phyloP scores from a whole-genome alignment of 148 eudicot species.

The Rhododendron ferrugineum region DNA sequence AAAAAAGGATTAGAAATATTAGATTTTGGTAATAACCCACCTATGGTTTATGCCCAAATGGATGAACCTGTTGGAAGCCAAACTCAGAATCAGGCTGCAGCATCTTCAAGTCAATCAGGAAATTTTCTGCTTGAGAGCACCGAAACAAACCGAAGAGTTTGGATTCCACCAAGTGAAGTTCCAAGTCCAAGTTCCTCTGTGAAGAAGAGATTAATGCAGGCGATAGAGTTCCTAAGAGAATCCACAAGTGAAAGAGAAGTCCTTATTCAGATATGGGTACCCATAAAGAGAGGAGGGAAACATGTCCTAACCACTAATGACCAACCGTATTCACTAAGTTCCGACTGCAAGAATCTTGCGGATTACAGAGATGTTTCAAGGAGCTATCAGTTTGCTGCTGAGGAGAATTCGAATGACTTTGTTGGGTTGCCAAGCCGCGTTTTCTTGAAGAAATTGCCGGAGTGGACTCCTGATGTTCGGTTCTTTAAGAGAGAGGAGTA shows the following conservation, averaged over 20 bases:
- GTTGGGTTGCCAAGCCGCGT: constrained; percentile 68
- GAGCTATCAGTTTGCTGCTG: constrained; percentile 51
- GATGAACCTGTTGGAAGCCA: constrained; percentile 21
- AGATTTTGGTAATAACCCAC: constrained; percentile 13
- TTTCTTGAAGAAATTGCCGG: constrained; percentile 58
- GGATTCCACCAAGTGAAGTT: constrained; percentile 33
- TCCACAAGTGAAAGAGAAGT: constrained; percentile 23
- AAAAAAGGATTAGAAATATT: constrained; percentile 29
- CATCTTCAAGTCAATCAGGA: constrained; percentile 21
- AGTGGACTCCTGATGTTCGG: constrained; percentile 74
- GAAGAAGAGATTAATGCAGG: constrained; percentile 23
- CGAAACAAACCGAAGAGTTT: constrained; percentile 39
- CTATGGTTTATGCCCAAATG: constrained; percentile 16
- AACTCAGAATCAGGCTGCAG: constrained; percentile 22
- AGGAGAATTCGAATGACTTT: constrained; percentile 46
- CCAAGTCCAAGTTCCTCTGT: constrained; percentile 16
- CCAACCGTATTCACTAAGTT: constrained; percentile 23
- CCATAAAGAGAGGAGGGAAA: constrained; percentile 26
- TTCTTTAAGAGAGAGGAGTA: constrained; percentile 51
- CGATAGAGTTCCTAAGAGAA: constrained; percentile 19
- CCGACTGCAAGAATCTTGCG: constrained; percentile 23
- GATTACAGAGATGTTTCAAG: constrained; percentile 34
- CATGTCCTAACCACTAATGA: constrained; percentile 24
- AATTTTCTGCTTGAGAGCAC: constrained; percentile 32
- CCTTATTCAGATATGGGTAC: constrained; percentile 59